Conservation (phyloP, 192 early-diverging fungal genomes). For the Oehlia diaphana region DNA sequence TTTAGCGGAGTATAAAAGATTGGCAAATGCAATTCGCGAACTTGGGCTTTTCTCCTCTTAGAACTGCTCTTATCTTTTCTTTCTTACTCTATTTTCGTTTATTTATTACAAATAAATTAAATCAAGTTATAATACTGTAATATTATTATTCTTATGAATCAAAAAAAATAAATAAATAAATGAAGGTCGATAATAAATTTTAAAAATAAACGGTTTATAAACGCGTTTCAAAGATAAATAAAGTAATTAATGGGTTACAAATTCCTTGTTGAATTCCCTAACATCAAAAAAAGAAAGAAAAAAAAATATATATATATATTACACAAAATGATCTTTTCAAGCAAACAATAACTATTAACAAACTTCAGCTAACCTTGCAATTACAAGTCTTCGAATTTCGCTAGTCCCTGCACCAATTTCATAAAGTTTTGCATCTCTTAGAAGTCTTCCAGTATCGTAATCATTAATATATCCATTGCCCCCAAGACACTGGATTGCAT, state of each 20-base stretch:
- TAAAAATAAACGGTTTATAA: too few relatives aligned
- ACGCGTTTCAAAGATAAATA: too few relatives aligned
- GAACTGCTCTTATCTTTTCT: neutral
- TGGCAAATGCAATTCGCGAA: conserved; percentile 6
- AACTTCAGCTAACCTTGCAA: conserved; percentile 50
- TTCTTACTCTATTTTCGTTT: too few relatives aligned
- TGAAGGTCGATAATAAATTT: too few relatives aligned
- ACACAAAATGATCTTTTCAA: neutral
- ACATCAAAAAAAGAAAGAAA: neutral
- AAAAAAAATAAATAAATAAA: too few relatives aligned
- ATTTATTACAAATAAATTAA: too few relatives aligned
- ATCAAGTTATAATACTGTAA: too few relatives aligned
- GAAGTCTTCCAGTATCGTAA: conserved; percentile 80
- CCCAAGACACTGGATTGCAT: conserved; percentile 93
- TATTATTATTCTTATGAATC: too few relatives aligned
- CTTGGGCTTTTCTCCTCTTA: conserved; percentile 24
- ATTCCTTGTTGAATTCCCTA: conserved; percentile 72
- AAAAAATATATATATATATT: too few relatives aligned
- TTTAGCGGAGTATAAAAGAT: conserved; percentile 27
- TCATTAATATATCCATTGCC: conserved; percentile 97
- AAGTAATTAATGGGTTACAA: neutral
- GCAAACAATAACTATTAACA: neutral
- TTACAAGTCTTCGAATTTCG: conserved; percentile 91
- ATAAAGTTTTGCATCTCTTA: conserved; percentile 93
- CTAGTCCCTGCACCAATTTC: conserved; percentile 97